Percentiles rank a stretch among this genome's conserved stretches.
Conservation (phyloP, 2,329 filamentous ascomycete genomes). For the Aureobasidium sp. region DNA sequence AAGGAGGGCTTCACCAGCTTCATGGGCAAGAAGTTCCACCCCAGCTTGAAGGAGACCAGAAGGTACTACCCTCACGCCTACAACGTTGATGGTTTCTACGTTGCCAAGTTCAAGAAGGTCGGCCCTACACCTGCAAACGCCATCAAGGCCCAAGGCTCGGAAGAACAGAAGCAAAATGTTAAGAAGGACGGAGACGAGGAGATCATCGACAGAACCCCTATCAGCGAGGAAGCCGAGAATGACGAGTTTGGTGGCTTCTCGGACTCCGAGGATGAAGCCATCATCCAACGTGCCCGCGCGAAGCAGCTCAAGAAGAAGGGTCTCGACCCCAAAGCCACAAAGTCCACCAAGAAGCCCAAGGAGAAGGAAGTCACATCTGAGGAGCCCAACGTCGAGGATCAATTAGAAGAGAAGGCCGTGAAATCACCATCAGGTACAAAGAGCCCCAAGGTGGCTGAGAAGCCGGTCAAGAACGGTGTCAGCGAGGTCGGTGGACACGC, state of each 20-base stretch:
- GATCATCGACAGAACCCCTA: slow-evolving; percentile 63
- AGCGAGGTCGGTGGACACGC: slow-evolving; percentile 15
- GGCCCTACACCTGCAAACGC: slow-evolving; percentile 64
- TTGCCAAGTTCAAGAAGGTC: slow-evolving; percentile 93
- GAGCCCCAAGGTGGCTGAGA: slow-evolving; percentile 13
- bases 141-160: slow-evolving; percentile 35
- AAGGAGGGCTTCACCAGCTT: slow-evolving; percentile 87
- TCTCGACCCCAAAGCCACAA: slow-evolving; percentile 37
- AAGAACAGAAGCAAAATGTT: slow-evolving; percentile 25
- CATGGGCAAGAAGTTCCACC: slow-evolving; percentile 86
- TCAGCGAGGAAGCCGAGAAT: slow-evolving; percentile 38
- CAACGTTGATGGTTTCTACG: slow-evolving; percentile 98
- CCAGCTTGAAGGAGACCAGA: slow-evolving; percentile 72
- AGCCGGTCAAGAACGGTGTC: slow-evolving; percentile 13
- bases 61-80: slow-evolving; percentile 86
- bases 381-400: slow-evolving; percentile 4
- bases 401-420: slow-evolving; percentile 21
- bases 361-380: slow-evolving; percentile 8
- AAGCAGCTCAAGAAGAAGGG: slow-evolving; percentile 41
- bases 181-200: slow-evolving; percentile 26
- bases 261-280: slow-evolving; percentile 43
- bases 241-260: slow-evolving; percentile 45
- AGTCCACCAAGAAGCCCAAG: slow-evolving; percentile 21
- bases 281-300: slow-evolving; percentile 41
- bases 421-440: slow-evolving; percentile 12